Evolutionary conservation across 495 filamentous ascomycete species (phyloP).

Genomic region (Durotheca rogersii): DNA sequence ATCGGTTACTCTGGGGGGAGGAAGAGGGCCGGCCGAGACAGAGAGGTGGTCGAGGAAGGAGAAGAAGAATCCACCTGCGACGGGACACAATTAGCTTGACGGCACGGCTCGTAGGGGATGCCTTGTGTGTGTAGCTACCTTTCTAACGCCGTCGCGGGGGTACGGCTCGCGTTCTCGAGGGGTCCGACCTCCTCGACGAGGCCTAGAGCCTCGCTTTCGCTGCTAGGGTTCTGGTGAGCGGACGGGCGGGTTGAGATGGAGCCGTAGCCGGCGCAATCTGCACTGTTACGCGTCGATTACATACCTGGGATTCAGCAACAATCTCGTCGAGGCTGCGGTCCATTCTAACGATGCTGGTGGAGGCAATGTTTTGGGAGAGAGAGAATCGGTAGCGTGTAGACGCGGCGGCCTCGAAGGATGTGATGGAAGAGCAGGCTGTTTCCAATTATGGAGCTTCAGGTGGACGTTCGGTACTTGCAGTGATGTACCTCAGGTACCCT

Average conservation of each 20-base stretch:
- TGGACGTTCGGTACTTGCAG: too few species aligned
- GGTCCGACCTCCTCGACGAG: slow-evolving; percentile 46
- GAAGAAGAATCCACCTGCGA: slow-evolving; percentile 38
- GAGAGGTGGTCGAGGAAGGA: slow-evolving; percentile 32
- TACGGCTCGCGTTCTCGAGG: slow-evolving; percentile 57
- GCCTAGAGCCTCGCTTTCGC: slow-evolving; percentile 30
- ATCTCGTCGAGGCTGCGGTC: slow-evolving; percentile 85
- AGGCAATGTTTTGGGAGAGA: slow-evolving; percentile 4
- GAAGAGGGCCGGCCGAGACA: slow-evolving; percentile 30
- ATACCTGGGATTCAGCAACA: slow-evolving; percentile 77
- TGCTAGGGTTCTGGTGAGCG: slow-evolving; percentile 28
- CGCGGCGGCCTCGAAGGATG: too few species aligned
- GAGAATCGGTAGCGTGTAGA: slow-evolving; percentile 5
- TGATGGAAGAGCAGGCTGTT: too few species aligned
- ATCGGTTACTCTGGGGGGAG: slow-evolving; percentile 26
- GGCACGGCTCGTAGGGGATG: background rate
- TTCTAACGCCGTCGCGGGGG: slow-evolving; percentile 79
- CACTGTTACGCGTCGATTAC: slow-evolving; percentile 21
- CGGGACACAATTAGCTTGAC: background rate
- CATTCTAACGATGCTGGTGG: slow-evolving; percentile 48
- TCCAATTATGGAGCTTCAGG: too few species aligned
- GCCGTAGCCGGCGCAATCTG: too few species aligned
- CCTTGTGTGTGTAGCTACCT: slow-evolving; percentile 49
- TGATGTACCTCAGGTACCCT: too few species aligned
- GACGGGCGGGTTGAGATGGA: too few species aligned